Conservation (phyloP, 1,284 basidiomycete species). For the Meripilus lineatus region DNA sequence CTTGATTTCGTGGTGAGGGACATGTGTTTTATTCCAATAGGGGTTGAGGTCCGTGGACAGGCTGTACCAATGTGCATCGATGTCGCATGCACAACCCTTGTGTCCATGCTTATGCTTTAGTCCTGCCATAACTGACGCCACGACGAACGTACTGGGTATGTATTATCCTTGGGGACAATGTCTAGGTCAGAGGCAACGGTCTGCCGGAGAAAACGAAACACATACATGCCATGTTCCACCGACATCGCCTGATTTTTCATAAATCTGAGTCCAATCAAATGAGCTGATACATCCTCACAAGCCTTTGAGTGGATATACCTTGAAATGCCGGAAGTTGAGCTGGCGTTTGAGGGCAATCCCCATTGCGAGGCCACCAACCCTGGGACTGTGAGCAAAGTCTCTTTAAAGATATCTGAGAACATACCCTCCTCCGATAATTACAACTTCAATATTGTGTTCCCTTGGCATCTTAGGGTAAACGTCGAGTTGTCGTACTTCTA, state of each 20-base stretch:
- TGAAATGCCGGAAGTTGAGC: background rate
- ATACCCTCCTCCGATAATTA: too few relatives aligned
- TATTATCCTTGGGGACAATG: too few relatives aligned
- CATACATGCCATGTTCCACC: constrained; percentile 39
- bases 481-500: too few relatives aligned
- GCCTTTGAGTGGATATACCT: background rate
- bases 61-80: constrained; percentile 27
- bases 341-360: background rate
- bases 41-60: constrained; percentile 28
- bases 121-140: too few relatives aligned
- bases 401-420: too few relatives aligned
- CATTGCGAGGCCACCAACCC: background rate
- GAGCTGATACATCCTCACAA: background rate
- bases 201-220: too few relatives aligned
- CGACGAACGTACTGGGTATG: constrained; percentile 1
- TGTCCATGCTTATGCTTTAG: too few relatives aligned
- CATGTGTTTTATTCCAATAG: constrained; percentile 25
- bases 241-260: constrained; percentile 26
- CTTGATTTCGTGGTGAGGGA: constrained; percentile 27
- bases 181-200: too few relatives aligned
- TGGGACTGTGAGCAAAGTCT: too few relatives aligned
- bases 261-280: constrained; percentile 21
- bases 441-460: too few relatives aligned
- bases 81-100: constrained; percentile 23
- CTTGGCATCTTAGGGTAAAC: too few relatives aligned